Evolutionary conservation across 768 basidiomycete genomes (phyloP).

Genomic region (Tylopilus felleus): DNA sequence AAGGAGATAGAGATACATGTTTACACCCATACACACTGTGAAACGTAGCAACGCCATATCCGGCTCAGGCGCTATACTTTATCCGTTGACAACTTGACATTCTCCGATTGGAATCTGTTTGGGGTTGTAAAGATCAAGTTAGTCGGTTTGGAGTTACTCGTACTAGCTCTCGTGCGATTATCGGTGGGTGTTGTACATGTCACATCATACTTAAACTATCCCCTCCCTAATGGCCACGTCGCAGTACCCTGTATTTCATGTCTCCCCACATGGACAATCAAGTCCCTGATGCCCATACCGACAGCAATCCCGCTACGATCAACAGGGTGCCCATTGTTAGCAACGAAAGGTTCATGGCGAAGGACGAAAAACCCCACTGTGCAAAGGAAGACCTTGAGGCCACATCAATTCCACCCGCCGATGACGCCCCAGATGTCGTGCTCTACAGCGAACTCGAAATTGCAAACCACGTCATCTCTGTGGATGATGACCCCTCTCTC

Average conservation of each 20-base stretch:
- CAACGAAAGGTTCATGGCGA: background rate
- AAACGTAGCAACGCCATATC: too few relatives aligned
- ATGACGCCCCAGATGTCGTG: background rate
- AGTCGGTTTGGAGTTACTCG: background rate
- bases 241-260: background rate
- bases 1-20: too few relatives aligned
- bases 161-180: background rate
- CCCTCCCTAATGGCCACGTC: background rate
- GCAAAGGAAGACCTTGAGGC: background rate
- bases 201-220: background rate
- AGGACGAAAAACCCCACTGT: background rate
- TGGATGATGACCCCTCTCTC: background rate
- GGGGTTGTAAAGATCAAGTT: too few relatives aligned
- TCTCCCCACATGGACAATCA: background rate
- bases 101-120: too few relatives aligned
- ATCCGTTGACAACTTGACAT: too few relatives aligned
- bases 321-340: too few relatives aligned
- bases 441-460: background rate
- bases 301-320: background rate
- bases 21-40: too few relatives aligned
- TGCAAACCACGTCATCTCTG: background rate
- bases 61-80: too few relatives aligned
- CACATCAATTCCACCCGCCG: background rate
- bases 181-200: slow-evolving; percentile 37
- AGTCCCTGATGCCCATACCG: background rate